Percentiles rank a stretch among this genome's conserved stretches.
Conservation (phyloP, 2,329 filamentous ascomycete genomes). For the Verticillium zaregamsianum region DNA sequence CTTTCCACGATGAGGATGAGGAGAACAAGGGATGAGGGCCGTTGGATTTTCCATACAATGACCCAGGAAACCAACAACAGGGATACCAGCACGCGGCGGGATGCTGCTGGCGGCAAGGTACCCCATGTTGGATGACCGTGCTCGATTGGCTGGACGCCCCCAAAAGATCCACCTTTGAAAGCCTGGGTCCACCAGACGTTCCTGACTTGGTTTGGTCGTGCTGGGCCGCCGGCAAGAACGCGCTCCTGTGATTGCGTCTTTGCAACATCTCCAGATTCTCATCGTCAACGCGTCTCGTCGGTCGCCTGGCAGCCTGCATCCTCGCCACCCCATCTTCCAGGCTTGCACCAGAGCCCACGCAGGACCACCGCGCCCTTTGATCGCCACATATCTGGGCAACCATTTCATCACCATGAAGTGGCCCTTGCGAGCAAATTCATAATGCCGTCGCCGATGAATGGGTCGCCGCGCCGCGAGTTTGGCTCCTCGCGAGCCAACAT, state of each 20-base stretch:
- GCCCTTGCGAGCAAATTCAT: not conserved
- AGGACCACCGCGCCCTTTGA: not conserved
- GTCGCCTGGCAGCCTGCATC: not conserved
- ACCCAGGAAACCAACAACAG: not conserved
- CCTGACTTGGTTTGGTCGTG: not conserved
- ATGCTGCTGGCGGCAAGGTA: not conserved
- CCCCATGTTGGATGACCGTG: not conserved
- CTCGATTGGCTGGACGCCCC: not conserved
- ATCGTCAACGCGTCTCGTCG: not conserved
- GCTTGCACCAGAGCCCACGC: not conserved
- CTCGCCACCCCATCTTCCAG: not conserved
- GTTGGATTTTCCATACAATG: not conserved
- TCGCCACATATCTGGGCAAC: not conserved
- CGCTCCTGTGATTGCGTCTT: not conserved
- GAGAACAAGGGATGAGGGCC: too few relatives aligned
- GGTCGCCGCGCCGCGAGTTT: not conserved
- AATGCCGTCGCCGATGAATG: not conserved
- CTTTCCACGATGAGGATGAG: too few relatives aligned
- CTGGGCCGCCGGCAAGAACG: not conserved
- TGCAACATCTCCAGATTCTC: conserved; percentile 1
- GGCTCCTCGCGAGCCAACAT: not conserved
- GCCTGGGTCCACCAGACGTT: not conserved
- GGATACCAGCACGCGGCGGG: not conserved
- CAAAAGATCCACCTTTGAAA: not conserved
- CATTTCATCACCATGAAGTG: not conserved